These are phyloP conservation scores for Gymnopilus dilepis DNA, from an alignment of 768 basidiomycete species.

Conservation along the genomic window DNA sequence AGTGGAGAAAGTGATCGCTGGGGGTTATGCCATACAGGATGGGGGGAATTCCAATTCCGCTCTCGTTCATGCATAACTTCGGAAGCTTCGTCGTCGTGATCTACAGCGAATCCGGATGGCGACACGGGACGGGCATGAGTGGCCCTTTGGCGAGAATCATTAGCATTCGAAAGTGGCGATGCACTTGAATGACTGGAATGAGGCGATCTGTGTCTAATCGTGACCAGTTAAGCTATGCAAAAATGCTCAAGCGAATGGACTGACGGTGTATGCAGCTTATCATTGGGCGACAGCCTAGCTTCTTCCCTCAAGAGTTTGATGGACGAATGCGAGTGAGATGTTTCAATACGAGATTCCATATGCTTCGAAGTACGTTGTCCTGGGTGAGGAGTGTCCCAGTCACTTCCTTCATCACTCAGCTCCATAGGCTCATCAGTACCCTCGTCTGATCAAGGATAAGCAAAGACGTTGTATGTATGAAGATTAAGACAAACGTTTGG, in stretches of 20 bases:
- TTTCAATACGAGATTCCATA: background rate
- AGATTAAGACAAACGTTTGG: background rate
- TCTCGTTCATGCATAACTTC: conserved; percentile 51
- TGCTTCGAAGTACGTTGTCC: background rate
- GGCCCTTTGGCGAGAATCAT: background rate
- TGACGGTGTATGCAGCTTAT: background rate
- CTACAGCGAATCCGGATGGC: conserved; percentile 44
- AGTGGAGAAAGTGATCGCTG: background rate
- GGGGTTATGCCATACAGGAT: conserved; percentile 53
- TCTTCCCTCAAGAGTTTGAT: background rate
- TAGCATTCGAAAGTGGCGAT: background rate
- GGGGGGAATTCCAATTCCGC: conserved; percentile 75
- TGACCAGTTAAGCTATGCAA: background rate
- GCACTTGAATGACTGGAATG: background rate
- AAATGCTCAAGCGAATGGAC: background rate
- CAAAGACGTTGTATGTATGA: background rate
- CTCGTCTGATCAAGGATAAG: background rate
- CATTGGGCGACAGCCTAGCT: background rate
- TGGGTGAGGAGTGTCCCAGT: conserved; percentile 5
- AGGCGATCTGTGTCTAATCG: background rate
- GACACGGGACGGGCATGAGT: conserved; percentile 45
- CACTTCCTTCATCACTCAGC: background rate
- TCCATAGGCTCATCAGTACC: background rate
- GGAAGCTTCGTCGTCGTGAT: conserved; percentile 36
- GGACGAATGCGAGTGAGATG: background rate